Evolutionary conservation across 2,329 filamentous ascomycete species (phyloP).

Genomic region (Aspergillus puulaauensis): DNA sequence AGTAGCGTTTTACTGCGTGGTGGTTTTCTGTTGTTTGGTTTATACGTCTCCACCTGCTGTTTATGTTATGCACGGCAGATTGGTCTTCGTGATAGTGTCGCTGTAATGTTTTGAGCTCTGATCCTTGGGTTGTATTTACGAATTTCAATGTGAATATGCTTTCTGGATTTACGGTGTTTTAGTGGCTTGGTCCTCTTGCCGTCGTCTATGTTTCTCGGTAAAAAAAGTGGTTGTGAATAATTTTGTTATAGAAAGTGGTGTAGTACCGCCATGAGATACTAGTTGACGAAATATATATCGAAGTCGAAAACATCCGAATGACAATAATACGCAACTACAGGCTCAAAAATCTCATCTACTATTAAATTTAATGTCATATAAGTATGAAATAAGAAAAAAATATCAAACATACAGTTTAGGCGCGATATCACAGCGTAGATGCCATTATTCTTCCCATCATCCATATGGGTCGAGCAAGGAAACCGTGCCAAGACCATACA

Average conservation of each 20-base stretch:
- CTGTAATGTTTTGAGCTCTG: not conserved
- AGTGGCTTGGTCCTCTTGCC: not conserved
- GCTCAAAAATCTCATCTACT: not conserved
- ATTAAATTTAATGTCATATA: not conserved
- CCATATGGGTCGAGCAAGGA: not conserved
- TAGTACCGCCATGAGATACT: not conserved
- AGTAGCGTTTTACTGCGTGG: no score
- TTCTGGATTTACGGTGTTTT: not conserved
- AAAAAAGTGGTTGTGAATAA: not conserved
- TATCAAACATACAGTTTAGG: not conserved
- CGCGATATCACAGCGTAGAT: not conserved
- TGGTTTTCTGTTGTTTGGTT: not conserved
- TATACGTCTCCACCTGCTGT: not conserved
- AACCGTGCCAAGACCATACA: not conserved
- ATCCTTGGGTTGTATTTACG: not conserved
- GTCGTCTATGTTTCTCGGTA: not conserved
- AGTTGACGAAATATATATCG: not conserved
- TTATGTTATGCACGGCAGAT: not conserved
- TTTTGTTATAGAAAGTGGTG: not conserved
- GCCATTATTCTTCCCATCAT: not conserved
- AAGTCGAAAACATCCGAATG: not conserved
- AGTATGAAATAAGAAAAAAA: accelerated
- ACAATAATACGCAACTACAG: not conserved
- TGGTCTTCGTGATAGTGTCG: not conserved
- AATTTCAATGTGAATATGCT: not conserved